phyloP scores from a whole-genome alignment of 2,329 filamentous ascomycete species.

The Zymoseptoria tritici region DNA sequence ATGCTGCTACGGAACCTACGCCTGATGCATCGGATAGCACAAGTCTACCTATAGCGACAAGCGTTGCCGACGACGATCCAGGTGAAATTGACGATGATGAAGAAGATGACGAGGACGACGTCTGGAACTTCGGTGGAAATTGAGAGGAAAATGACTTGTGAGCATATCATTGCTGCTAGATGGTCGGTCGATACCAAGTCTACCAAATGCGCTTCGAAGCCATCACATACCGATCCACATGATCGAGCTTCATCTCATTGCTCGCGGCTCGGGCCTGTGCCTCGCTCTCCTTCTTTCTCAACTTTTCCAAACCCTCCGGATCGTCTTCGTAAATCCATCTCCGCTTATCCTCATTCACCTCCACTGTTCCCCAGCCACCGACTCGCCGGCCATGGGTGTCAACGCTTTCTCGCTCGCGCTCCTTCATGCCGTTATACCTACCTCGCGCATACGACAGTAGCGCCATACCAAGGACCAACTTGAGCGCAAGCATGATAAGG shows the following conservation, averaged over 20 bases:
- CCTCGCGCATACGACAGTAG: slow-evolving; percentile 72
- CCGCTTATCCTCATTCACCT: slow-evolving; percentile 80
- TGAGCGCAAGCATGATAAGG: slow-evolving; percentile 69
- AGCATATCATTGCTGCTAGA: background rate
- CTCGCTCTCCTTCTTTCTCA: slow-evolving; percentile 56
- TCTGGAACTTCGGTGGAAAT: slow-evolving; percentile 3
- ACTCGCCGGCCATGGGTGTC: slow-evolving; percentile 65
- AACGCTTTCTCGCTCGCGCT: slow-evolving; percentile 46
- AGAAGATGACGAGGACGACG: slow-evolving; percentile 2
- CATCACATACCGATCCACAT: slow-evolving; percentile 82
- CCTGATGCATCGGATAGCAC: background rate
- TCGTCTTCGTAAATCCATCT: slow-evolving; percentile 84
- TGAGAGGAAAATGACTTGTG: background rate
- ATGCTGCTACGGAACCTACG: background rate
- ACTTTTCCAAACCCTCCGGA: slow-evolving; percentile 56
- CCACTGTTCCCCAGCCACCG: slow-evolving; percentile 77
- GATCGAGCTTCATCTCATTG: slow-evolving; percentile 53
- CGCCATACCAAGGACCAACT: slow-evolving; percentile 76
- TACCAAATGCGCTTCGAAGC: slow-evolving; percentile 95
- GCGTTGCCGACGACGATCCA: background rate
- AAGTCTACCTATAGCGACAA: background rate
- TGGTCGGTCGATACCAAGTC: background rate
- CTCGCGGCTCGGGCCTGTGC: slow-evolving; percentile 46
- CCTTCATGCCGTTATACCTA: slow-evolving; percentile 75
- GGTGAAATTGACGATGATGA: slow-evolving; percentile 1